These are phyloP conservation scores for Sporothrix pseudoabietina DNA, from an alignment of 2,329 filamentous ascomycete species.

Conservation along the genomic window DNA sequence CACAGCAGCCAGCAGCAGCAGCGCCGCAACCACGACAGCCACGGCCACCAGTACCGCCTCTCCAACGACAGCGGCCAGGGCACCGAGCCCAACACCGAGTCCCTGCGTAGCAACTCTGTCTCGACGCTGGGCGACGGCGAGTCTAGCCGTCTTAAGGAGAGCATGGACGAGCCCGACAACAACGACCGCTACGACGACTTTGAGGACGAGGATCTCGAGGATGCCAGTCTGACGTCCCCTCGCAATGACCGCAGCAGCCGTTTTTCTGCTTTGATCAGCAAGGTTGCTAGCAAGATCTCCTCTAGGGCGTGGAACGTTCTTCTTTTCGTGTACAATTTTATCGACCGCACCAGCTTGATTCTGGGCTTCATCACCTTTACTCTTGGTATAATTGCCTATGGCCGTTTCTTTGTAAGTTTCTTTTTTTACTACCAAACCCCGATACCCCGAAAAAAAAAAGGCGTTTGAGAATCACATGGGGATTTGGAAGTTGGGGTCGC, in stretches of 20 bases:
- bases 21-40: constrained; percentile 39
- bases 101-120: constrained; percentile 64
- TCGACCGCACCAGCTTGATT: constrained; percentile 77
- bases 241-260: constrained; percentile 49
- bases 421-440: neutral
- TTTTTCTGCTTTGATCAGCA: constrained; percentile 55
- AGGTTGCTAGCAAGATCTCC: constrained; percentile 59
- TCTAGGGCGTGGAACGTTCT: constrained; percentile 60
- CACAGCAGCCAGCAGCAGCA: constrained; percentile 45
- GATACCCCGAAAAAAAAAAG: neutral
- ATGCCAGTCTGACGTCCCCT: constrained; percentile 43
- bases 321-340: constrained; percentile 61
- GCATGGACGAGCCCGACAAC: constrained; percentile 53
- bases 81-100: constrained; percentile 69
- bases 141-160: constrained; percentile 49
- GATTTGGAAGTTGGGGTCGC: neutral
- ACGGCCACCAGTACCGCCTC: constrained; percentile 47
- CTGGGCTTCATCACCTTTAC: constrained; percentile 74
- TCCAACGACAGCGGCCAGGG: constrained; percentile 75
- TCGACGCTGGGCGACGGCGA: constrained; percentile 59
- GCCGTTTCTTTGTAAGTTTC: constrained; percentile 76
- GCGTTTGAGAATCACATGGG: neutral
- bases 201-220: constrained; percentile 45
- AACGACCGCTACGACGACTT: constrained; percentile 45
- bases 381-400: constrained; percentile 75